These are phyloP conservation scores for Solanum aculeatissimum DNA, from an alignment of 305 asterid species.

Conservation along the genomic window DNA sequence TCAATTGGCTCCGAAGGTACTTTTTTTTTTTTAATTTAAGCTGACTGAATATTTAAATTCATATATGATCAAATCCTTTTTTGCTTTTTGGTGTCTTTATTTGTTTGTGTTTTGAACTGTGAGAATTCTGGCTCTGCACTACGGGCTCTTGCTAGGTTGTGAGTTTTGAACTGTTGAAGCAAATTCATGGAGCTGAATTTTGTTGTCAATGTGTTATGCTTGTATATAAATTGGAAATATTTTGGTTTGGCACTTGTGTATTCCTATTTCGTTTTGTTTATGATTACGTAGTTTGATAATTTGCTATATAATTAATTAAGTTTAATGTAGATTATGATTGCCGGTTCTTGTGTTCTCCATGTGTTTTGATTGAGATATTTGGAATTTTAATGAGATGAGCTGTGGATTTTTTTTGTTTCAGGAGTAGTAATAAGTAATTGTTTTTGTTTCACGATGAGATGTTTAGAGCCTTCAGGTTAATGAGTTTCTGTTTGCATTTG, in stretches of 20 bases:
- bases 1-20: not conserved
- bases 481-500: not conserved
- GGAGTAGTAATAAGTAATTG: not conserved
- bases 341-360: not conserved
- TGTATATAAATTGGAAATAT: not conserved
- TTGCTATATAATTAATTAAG: not conserved
- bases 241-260: not conserved
- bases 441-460: not conserved
- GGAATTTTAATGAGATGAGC: not conserved
- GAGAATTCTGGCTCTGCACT: not conserved
- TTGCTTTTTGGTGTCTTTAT: not conserved
- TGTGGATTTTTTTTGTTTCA: not conserved
- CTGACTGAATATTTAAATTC: not conserved
- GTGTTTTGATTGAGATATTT: not conserved
- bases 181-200: not conserved
- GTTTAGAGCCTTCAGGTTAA: not conserved
- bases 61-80: not conserved
- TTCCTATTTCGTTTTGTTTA: not conserved
- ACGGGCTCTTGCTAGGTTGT: not conserved
- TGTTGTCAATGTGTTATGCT: not conserved
- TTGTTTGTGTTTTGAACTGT: not conserved
- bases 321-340: not conserved
- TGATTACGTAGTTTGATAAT: not conserved
- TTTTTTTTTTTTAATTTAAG: not conserved
- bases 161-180: not conserved